phyloP scores from a whole-genome alignment of 73 alveolate species.

The Paramecium octaurelia region DNA sequence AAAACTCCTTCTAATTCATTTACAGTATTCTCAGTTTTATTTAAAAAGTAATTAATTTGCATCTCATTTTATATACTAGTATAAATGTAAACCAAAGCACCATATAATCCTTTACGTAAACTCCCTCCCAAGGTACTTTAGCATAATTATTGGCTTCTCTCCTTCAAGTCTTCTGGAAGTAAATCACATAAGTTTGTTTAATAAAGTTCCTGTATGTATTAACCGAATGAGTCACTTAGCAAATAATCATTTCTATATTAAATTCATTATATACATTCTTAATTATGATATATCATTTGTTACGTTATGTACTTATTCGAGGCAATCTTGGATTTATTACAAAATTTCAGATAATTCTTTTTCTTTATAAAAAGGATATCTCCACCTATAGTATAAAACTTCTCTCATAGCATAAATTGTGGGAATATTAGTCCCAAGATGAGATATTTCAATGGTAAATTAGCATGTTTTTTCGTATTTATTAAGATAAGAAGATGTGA shows the following conservation, averaged over 20 bases:
- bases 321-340: neutral
- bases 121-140: neutral
- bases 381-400: conserved; percentile 17
- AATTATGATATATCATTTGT: neutral
- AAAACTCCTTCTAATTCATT: conserved; percentile 27
- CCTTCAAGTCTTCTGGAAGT: neutral
- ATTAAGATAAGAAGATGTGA: neutral
- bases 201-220: neutral
- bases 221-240: neutral
- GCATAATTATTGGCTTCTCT: neutral
- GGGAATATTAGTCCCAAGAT: conserved; percentile 31
- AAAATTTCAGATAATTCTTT: neutral
- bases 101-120: conserved; percentile 5
- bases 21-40: neutral
- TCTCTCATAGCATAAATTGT: conserved; percentile 44
- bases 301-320: neutral
- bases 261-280: neutral
- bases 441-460: neutral
- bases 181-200: neutral
- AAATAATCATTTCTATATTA: neutral
- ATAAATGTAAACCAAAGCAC: neutral
- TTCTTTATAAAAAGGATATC: neutral
- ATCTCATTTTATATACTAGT: neutral
- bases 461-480: neutral
- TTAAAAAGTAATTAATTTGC: neutral